Conservation (phyloP, 2,329 filamentous ascomycete genomes). For the Fusarium xylarioides region DNA sequence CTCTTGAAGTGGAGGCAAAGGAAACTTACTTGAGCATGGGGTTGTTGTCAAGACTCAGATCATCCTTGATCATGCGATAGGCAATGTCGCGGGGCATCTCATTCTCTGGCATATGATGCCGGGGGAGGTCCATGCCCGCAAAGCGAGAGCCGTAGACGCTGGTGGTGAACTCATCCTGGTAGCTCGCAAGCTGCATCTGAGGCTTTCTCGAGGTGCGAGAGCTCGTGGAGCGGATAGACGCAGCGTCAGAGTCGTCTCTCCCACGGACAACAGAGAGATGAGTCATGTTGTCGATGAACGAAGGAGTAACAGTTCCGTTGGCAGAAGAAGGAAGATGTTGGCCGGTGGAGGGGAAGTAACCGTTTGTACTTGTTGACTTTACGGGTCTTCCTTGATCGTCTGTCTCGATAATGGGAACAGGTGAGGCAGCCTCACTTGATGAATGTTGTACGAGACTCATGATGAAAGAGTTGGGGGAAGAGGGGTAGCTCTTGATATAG, state of each 20-base stretch:
- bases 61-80: conserved; percentile 97
- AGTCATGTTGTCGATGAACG: conserved; percentile 54
- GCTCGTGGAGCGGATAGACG: conserved; percentile 39
- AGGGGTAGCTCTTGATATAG: conserved; percentile 16
- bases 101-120: conserved; percentile 83
- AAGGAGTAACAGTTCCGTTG: conserved; percentile 32
- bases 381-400: conserved; percentile 42
- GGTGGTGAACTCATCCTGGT: conserved; percentile 71
- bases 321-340: conserved; percentile 41
- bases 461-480: conserved; percentile 22
- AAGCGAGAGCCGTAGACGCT: conserved; percentile 91
- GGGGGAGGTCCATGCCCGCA: conserved; percentile 81
- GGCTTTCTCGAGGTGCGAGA: conserved; percentile 37
- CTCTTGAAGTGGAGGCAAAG: neutral
- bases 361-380: conserved; percentile 44
- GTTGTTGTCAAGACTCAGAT: conserved; percentile 89
- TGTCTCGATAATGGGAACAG: conserved; percentile 45
- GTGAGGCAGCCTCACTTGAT: conserved; percentile 35
- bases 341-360: conserved; percentile 36
- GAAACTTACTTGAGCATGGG: conserved; percentile 79
- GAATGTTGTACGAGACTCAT: conserved; percentile 37
- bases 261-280: conserved; percentile 59
- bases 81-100: conserved; percentile 94
- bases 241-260: conserved; percentile 44
- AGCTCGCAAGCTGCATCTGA: conserved; percentile 59